phyloP scores from a whole-genome alignment of 1,139 yeast species.

The Kodamaea derodonti region DNA sequence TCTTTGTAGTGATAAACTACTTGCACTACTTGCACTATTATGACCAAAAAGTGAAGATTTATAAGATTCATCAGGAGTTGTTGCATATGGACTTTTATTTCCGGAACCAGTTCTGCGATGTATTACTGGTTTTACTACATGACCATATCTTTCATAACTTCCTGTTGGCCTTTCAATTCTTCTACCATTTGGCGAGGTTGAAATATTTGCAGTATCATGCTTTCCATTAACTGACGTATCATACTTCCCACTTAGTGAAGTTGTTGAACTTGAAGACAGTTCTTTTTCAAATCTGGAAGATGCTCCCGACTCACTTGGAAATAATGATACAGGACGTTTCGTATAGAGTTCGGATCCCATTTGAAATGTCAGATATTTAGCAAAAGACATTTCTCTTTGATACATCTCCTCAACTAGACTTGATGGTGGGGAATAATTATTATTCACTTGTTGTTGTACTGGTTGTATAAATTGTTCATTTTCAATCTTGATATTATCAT shows the following conservation, averaged over 20 bases:
- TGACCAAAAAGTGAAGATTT: background rate
- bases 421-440: background rate
- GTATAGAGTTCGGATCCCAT: background rate
- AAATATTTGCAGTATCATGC: background rate
- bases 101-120: background rate
- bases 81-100: background rate
- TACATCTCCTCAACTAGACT: slow-evolving; percentile 1
- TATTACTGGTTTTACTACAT: background rate
- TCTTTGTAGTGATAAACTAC: background rate
- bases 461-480: background rate
- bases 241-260: slow-evolving; percentile 26
- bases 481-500: background rate
- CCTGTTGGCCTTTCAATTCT: background rate
- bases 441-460: background rate
- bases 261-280: slow-evolving; percentile 13
- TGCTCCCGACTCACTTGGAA: background rate
- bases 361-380: background rate
- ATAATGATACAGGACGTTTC: slow-evolving; percentile 1
- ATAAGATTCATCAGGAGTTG: background rate
- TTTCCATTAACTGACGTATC: too few relatives aligned
- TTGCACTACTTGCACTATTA: background rate
- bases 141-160: background rate
- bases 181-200: slow-evolving; percentile 5
- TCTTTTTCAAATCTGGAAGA: background rate
- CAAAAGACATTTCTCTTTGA: background rate